A percentile compares a stretch with the other conserved stretches of the same genome.
These are phyloP conservation scores for Boletus rubroflammeus DNA, from an alignment of 768 basidiomycete genomes.

Conservation along the genomic window DNA sequence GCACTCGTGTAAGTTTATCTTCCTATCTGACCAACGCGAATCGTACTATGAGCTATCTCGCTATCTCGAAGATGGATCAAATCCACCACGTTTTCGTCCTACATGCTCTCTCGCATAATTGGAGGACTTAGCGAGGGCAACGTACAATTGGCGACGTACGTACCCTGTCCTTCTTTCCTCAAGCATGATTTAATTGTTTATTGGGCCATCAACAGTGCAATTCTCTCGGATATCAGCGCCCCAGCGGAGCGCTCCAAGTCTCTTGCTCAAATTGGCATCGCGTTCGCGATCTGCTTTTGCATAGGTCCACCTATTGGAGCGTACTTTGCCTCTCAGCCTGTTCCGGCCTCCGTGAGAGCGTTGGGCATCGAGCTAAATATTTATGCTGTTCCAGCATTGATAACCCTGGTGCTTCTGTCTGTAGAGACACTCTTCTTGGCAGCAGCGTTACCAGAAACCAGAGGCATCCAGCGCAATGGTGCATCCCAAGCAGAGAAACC, in stretches of 20 bases:
- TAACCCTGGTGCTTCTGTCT: conserved; percentile 74
- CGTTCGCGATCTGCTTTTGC: conserved; percentile 93
- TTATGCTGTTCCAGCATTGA: conserved; percentile 84
- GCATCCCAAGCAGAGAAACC: conserved; percentile 16
- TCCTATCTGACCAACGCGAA: neutral
- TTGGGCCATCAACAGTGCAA: conserved; percentile 56
- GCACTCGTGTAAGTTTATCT: conserved; percentile 63
- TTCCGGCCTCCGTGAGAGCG: conserved; percentile 54
- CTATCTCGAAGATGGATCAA: conserved; percentile 67
- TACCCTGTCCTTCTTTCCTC: conserved; percentile 12
- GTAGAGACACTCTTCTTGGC: conserved; percentile 79
- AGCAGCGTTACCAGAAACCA: conserved; percentile 81
- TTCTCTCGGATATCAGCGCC: conserved; percentile 87
- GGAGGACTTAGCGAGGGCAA: conserved; percentile 97
- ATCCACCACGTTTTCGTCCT: conserved; percentile 87
- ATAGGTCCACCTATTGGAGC: conserved; percentile 94
- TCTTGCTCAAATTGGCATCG: conserved; percentile 90
- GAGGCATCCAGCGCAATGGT: conserved; percentile 38
- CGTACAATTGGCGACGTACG: conserved; percentile 91
- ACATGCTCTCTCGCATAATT: conserved; percentile 84
- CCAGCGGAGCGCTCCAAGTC: conserved; percentile 77
- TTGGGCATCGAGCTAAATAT: conserved; percentile 73
- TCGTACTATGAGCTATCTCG: neutral
- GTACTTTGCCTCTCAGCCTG: conserved; percentile 86
- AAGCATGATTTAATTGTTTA: neutral